A percentile compares a stretch with the other conserved stretches of the same genome.
Evolutionary conservation across 192 early-diverging fungal species (phyloP).

Genomic region (Entophlyctis luteolus): DNA sequence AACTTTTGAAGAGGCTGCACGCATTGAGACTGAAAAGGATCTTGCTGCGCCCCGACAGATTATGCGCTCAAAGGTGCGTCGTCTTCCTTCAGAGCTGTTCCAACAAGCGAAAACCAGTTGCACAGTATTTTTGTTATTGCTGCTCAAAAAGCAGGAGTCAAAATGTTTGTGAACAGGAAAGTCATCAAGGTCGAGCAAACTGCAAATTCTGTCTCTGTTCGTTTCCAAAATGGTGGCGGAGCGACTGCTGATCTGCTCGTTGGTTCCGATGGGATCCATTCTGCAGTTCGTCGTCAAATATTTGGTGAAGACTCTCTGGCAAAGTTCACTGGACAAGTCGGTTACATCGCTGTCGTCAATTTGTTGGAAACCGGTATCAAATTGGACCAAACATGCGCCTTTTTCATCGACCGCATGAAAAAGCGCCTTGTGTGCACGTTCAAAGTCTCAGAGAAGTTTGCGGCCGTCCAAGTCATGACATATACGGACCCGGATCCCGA

Average conservation of each 20-base stretch:
- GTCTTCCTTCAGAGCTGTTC: neutral
- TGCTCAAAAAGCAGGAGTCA: conserved; percentile 1
- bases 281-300: conserved; percentile 13
- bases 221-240: neutral
- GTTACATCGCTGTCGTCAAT: conserved; percentile 16
- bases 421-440: conserved; percentile 7
- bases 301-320: conserved; percentile 27
- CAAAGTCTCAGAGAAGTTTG: neutral
- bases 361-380: neutral
- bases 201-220: neutral
- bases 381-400: neutral
- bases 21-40: neutral
- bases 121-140: conserved; percentile 10
- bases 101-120: too few species aligned
- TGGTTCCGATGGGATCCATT: conserved; percentile 11
- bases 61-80: neutral
- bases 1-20: neutral
- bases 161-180: neutral
- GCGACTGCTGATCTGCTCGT: conserved; percentile 14
- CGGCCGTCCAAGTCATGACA: neutral
- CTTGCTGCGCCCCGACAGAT: neutral
- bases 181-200: neutral
- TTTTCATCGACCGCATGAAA: conserved; percentile 14
- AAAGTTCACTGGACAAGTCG: conserved; percentile 11
- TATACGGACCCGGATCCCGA: neutral